phyloP scores from a whole-genome alignment of 305 asterid genomes.

The Fraxinus floribunda region DNA sequence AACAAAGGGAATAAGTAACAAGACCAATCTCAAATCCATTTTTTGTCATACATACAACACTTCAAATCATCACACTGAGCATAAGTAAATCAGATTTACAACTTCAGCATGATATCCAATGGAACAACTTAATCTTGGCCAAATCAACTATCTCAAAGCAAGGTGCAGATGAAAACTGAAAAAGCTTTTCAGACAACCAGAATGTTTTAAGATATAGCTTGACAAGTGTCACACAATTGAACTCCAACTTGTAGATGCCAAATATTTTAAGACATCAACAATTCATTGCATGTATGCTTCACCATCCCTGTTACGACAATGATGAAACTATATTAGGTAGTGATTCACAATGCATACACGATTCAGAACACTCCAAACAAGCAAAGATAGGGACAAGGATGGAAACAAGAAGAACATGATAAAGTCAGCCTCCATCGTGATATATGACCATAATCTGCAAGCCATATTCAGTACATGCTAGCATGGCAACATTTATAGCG shows the following conservation, averaged over 20 bases:
- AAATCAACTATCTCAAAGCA: slow-evolving; percentile 1
- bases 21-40: slow-evolving; percentile 44
- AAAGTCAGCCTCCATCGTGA: neutral
- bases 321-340: slow-evolving; percentile 7
- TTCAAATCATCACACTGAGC: slow-evolving; percentile 15
- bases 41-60: slow-evolving; percentile 21
- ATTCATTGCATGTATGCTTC: neutral
- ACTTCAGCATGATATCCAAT: neutral
- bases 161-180: slow-evolving; percentile 13
- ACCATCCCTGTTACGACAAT: slow-evolving; percentile 17
- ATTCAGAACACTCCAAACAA: slow-evolving; percentile 1
- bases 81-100: slow-evolving; percentile 18
- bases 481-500: neutral
- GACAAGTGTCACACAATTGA: slow-evolving; percentile 14
- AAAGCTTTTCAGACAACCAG: slow-evolving; percentile 2
- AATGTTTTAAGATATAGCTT: slow-evolving; percentile 6
- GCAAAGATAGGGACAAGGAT: slow-evolving; percentile 7
- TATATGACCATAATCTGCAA: neutral
- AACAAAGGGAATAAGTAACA: slow-evolving; percentile 42
- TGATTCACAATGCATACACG: slow-evolving; percentile 3
- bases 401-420: neutral
- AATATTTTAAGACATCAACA: neutral
- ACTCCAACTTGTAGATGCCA: slow-evolving; percentile 18
- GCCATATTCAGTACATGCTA: neutral
- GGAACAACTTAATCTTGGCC: slow-evolving; percentile 10